Evolutionary conservation across 2,329 filamentous ascomycete genomes (phyloP).

Genomic region (Sporothrix phasma): DNA sequence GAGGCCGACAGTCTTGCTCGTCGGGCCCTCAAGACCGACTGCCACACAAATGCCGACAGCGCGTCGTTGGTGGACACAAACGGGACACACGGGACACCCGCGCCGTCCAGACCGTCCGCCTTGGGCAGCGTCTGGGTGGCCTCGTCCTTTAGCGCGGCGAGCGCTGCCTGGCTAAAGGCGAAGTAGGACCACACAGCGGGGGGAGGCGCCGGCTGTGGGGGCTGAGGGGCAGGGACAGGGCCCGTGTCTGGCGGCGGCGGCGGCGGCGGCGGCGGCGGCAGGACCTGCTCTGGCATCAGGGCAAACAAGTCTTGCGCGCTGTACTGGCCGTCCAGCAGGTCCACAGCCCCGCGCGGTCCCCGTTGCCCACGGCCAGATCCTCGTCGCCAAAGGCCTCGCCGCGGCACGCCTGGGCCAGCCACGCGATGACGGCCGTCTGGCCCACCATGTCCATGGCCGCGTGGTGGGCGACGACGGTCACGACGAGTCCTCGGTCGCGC

Average conservation of each 20-base stretch:
- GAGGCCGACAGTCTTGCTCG: background rate
- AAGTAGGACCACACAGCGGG: background rate
- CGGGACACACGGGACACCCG: too few relatives aligned
- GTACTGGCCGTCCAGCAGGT: background rate
- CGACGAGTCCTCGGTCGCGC: conserved; percentile 18
- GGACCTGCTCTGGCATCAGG: background rate
- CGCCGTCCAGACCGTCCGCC: too few relatives aligned
- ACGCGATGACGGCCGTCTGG: conserved; percentile 20
- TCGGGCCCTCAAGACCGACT: background rate
- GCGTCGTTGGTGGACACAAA: conserved; percentile 4
- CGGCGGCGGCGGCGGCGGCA: background rate
- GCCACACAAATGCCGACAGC: background rate
- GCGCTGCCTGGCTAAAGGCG: background rate
- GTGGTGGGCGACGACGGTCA: conserved; percentile 20
- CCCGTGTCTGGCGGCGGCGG: background rate
- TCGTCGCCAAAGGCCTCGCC: background rate
- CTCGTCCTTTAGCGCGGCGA: background rate
- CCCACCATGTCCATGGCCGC: conserved; percentile 21
- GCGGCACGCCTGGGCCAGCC: conserved; percentile 40
- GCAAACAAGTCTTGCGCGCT: background rate
- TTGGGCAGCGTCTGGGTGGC: background rate
- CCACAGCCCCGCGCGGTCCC: background rate
- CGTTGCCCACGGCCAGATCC: background rate
- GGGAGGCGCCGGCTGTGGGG: background rate
- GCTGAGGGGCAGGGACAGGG: too few relatives aligned